Conservation (phyloP, 2,329 filamentous ascomycete genomes). For the Mycosphaerella sp. region DNA sequence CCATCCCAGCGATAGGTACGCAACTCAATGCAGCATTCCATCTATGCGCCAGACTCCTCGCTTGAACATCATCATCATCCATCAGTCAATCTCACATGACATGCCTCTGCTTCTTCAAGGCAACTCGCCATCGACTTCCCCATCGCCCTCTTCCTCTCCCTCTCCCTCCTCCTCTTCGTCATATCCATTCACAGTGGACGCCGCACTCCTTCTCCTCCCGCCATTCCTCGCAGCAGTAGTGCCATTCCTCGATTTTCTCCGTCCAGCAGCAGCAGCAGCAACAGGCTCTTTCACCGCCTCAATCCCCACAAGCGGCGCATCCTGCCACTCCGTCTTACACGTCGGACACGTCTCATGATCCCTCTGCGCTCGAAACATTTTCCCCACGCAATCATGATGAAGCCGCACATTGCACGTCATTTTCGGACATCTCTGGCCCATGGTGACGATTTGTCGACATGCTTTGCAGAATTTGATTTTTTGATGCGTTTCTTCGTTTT, state of each 20-base stretch:
- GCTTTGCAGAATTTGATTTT: slow-evolving; percentile 81
- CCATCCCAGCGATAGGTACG: slow-evolving; percentile 3
- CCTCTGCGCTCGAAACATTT: slow-evolving; percentile 61
- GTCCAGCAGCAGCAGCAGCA: slow-evolving; percentile 1
- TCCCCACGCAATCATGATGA: slow-evolving; percentile 68
- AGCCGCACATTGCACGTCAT: slow-evolving; percentile 62
- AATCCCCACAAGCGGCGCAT: slow-evolving; percentile 49
- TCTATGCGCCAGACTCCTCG: slow-evolving; percentile 16
- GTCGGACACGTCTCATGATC: slow-evolving; percentile 57
- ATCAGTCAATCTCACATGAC: background rate
- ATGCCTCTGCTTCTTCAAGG: background rate
- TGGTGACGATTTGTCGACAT: slow-evolving; percentile 82
- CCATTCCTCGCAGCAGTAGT: background rate
- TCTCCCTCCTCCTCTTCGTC: slow-evolving; percentile 8
- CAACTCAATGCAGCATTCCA: background rate
- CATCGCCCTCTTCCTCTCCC: slow-evolving; percentile 16
- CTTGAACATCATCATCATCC: background rate
- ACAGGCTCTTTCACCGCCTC: slow-evolving; percentile 34
- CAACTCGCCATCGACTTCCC: slow-evolving; percentile 13
- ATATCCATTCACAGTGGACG: slow-evolving; percentile 15
- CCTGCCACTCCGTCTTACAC: slow-evolving; percentile 48
- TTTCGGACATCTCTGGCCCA: slow-evolving; percentile 69
- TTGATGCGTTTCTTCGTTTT: slow-evolving; percentile 50
- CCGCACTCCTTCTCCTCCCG: slow-evolving; percentile 16
- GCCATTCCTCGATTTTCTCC: slow-evolving; percentile 18